A percentile compares a stretch with the other conserved stretches of the same genome.
These are phyloP conservation scores for Leishmania tropica DNA, from an alignment of 208 protist species.

Conservation along the genomic window DNA sequence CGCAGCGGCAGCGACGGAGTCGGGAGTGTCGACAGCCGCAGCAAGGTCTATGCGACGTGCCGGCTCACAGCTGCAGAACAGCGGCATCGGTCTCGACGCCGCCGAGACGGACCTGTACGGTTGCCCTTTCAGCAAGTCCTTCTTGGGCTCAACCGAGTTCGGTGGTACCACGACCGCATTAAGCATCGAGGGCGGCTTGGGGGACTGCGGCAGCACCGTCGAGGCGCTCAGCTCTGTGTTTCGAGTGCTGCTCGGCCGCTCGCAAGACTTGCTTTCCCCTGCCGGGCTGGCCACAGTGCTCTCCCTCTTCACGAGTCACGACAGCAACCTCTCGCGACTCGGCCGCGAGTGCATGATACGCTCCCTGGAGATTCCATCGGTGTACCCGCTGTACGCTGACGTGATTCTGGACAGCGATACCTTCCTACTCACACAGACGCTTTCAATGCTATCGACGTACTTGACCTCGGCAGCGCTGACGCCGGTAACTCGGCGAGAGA, in stretches of 20 bases:
- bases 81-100: not conserved
- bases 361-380: conserved; percentile 57
- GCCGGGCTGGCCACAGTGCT: conserved; percentile 48
- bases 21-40: not conserved
- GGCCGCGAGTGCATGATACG: conserved; percentile 58
- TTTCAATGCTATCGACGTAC: conserved; percentile 47
- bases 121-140: conserved; percentile 17
- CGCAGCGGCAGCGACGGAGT: not conserved
- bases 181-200: conserved; percentile 5
- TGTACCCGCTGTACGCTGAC: conserved; percentile 55
- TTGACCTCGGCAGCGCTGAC: conserved; percentile 33
- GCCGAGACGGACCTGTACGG: conserved; percentile 3
- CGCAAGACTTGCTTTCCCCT: conserved; percentile 32
- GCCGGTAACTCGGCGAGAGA: conserved; percentile 43
- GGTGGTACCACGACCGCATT: conserved; percentile 4
- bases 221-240: conserved; percentile 56
- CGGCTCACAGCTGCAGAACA: not conserved
- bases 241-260: conserved; percentile 50
- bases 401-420: conserved; percentile 42
- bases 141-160: conserved; percentile 23
- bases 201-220: conserved; percentile 40
- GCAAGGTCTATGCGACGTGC: not conserved
- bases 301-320: conserved; percentile 41
- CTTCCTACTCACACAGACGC: conserved; percentile 42
- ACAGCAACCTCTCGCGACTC: conserved; percentile 49